These are phyloP conservation scores for Termitomyces bulborhizus DNA, from an alignment of 768 basidiomycete species.

Conservation along the genomic window DNA sequence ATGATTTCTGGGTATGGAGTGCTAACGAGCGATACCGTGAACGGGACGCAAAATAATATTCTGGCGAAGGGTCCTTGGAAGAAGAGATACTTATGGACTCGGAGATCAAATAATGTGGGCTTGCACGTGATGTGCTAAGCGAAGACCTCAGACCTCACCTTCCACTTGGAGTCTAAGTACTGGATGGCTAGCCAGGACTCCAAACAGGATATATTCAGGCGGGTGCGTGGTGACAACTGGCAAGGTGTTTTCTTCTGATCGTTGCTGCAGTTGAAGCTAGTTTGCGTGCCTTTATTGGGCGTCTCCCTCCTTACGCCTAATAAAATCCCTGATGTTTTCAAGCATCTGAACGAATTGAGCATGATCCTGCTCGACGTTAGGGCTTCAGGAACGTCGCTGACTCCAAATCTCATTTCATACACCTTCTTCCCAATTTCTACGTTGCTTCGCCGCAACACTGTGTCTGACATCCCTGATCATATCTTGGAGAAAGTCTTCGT, in stretches of 20 bases:
- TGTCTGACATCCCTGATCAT: conserved; percentile 67
- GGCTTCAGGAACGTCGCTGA: conserved; percentile 31
- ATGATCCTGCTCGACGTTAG: conserved; percentile 38
- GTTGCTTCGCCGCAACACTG: conserved; percentile 71
- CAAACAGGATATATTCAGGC: conserved; percentile 28
- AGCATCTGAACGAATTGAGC: conserved; percentile 50
- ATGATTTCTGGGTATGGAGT: background rate
- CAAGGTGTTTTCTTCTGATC: background rate
- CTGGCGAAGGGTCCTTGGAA: too few species aligned
- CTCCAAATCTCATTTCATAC: conserved; percentile 68
- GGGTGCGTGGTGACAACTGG: conserved; percentile 20
- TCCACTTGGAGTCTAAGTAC: too few species aligned
- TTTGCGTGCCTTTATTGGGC: conserved; percentile 79
- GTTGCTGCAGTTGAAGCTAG: conserved; percentile 50
- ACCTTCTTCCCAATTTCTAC: conserved; percentile 83
- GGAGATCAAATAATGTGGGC: too few species aligned
- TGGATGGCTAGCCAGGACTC: conserved; percentile 15
- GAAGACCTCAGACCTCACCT: too few species aligned
- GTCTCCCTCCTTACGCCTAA: conserved; percentile 57
- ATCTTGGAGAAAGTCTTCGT: conserved; percentile 69
- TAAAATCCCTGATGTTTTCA: conserved; percentile 39
- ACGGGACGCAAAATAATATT: background rate
- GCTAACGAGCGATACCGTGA: background rate
- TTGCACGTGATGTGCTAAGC: too few species aligned
- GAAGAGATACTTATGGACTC: too few species aligned